Evolutionary conservation across 179 eudicot species (phyloP).

Genomic region (Spergularia azorica): DNA sequence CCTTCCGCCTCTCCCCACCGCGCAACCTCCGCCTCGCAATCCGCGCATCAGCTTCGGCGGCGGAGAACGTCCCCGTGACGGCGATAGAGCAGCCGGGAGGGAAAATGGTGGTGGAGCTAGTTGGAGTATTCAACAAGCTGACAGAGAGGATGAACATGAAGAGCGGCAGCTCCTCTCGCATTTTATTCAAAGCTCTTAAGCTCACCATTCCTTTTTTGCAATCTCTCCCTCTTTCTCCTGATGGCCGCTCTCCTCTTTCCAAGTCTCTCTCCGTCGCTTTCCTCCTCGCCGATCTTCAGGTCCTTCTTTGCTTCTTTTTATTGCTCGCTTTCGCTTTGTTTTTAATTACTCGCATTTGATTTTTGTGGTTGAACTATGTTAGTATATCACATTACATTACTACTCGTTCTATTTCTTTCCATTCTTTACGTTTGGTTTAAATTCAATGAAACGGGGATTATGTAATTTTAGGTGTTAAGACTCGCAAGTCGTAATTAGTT

Average conservation of each 20-base stretch:
- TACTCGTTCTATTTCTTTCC: no score
- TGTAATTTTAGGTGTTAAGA: no score
- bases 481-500: no score
- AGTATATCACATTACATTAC: no score
- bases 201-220: constrained; percentile 69
- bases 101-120: constrained; percentile 89
- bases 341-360: not conserved
- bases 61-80: constrained; percentile 17
- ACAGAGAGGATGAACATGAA: constrained; percentile 61
- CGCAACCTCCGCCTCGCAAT: not conserved
- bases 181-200: constrained; percentile 76
- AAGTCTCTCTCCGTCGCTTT: constrained; percentile 71
- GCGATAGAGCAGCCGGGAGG: constrained; percentile 79
- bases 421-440: no score
- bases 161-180: constrained; percentile 43
- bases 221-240: constrained; percentile 51
- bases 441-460: no score
- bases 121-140: constrained; percentile 77
- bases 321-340: not conserved
- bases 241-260: constrained; percentile 70
- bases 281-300: constrained; percentile 95
- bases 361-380: no score
- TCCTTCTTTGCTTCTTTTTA: constrained; percentile 3
- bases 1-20: not conserved
- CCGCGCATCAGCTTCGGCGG: constrained; percentile 12